A percentile compares a stretch with the other conserved stretches of the same genome.
These are phyloP conservation scores for Metrosideros polymorpha DNA, from an alignment of 441 rosid species.

Conservation along the genomic window DNA sequence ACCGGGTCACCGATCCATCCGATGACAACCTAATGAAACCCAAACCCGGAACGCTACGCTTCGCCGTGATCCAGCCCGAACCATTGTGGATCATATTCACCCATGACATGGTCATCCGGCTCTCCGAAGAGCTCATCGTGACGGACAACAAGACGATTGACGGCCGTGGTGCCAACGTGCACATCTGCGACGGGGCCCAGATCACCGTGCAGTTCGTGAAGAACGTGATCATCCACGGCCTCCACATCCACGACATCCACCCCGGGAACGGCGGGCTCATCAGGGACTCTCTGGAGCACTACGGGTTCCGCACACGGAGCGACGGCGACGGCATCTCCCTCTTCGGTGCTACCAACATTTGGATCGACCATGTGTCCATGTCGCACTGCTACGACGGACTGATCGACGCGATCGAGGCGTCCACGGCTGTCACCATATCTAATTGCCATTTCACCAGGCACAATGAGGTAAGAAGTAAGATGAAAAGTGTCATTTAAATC, in stretches of 20 bases:
- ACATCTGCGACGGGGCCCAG: not conserved
- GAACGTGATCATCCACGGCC: slow-evolving; percentile 6
- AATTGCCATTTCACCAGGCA: slow-evolving; percentile 5
- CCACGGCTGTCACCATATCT: slow-evolving; percentile 6
- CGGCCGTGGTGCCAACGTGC: slow-evolving; percentile 2
- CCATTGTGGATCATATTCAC: slow-evolving; percentile 6
- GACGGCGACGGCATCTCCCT: slow-evolving; percentile 1
- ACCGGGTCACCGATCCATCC: not conserved
- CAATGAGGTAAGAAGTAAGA: not conserved
- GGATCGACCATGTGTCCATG: slow-evolving; percentile 9
- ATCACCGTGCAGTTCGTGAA: slow-evolving; percentile 3
- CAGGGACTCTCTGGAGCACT: not conserved
- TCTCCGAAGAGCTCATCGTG: not conserved
- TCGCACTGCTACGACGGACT: not conserved
- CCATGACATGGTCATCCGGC: slow-evolving; percentile 1
- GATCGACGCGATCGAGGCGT: not conserved
- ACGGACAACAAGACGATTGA: slow-evolving; percentile 3
- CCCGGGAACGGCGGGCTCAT: slow-evolving; percentile 3
- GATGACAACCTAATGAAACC: not conserved
- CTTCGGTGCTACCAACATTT: not conserved
- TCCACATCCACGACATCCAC: slow-evolving; percentile 3
- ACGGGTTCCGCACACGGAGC: not conserved
- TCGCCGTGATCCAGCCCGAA: not conserved
- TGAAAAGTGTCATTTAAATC: not conserved
- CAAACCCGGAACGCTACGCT: not conserved